Evolutionary conservation across 805 yeast genomes (phyloP).

Genomic region (Myxozyma lipomycoides): DNA sequence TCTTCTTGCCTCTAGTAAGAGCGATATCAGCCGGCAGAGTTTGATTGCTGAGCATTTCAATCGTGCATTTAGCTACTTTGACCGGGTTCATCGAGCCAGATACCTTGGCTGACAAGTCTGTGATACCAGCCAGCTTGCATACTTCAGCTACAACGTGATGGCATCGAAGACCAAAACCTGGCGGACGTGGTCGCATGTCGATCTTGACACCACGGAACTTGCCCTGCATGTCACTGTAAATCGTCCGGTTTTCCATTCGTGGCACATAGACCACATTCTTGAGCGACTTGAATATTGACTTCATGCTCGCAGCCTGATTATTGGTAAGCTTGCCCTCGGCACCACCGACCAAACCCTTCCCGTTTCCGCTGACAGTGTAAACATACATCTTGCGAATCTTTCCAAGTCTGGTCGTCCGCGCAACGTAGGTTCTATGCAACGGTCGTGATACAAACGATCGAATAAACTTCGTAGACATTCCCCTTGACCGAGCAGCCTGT

Average conservation of each 20-base stretch:
- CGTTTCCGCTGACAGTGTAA: constrained; percentile 85
- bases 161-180: constrained; percentile 73
- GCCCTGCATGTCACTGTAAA: constrained; percentile 74
- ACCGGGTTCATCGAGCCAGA: constrained; percentile 81
- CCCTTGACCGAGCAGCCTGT: neutral
- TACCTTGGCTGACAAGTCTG: constrained; percentile 86
- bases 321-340: constrained; percentile 92
- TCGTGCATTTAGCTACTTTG: constrained; percentile 87
- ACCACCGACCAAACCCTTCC: constrained; percentile 87
- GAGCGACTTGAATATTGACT: constrained; percentile 92
- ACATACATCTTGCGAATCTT: constrained; percentile 79
- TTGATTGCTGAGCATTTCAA: constrained; percentile 81
- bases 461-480: constrained; percentile 10
- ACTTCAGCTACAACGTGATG: constrained; percentile 86
- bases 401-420: constrained; percentile 90
- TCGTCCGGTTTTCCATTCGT: constrained; percentile 86
- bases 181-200: constrained; percentile 78
- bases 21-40: constrained; percentile 83
- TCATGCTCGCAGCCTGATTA: constrained; percentile 65
- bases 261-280: constrained; percentile 78
- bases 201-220: constrained; percentile 85
- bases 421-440: constrained; percentile 56
- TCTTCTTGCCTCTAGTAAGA: constrained; percentile 86
- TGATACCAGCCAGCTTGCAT: constrained; percentile 89
- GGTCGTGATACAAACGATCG: constrained; percentile 1